Evolutionary conservation across 345 rosid species (phyloP), one percentile per base, ranked within the genome.

Genomic region (Erysimum cheiranthoides): DNA sequence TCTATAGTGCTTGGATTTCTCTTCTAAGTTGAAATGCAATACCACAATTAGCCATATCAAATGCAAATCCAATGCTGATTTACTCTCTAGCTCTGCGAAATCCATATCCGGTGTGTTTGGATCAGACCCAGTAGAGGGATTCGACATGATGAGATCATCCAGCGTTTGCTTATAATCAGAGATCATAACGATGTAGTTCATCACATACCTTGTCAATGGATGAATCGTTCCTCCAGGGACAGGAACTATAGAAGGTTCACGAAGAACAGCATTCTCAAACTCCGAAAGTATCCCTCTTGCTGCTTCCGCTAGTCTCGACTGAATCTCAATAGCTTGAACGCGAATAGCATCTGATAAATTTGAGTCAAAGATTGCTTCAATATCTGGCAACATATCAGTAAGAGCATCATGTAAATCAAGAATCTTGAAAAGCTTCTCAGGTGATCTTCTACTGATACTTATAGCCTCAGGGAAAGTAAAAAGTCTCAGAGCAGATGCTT

Each of bases 191-290:
- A 89, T 87, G 68, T 94, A 94, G 64, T 94, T 94, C 98, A 94
- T 94, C 68, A 92, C 96, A 76, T 94, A 94, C 88, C 98, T 86
- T 5, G 98, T 94, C 78, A 94, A 78, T 3, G 98, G 98, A 80
- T 94, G 98, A 66, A 94, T 85, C 1, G 96, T 91, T 16, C 98
- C 98, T 11, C 96, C 98, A 11, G 97, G 97, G 25, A 92, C 92
- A 2, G 90, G 89, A 51, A 89, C 90, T 14, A 46, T 75, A 0
- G 96, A 89, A 3, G 98, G 96, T 60, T 94, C 98, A 32, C 84
- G 82, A 66, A 92, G 80, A 25, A 94, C 87, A 0, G 96, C 93
- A 59, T 75, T 89, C 79, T 94, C 98, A 42, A 92, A 92, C 82
- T 94, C 98, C 0, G 97, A 86, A 27, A 94, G 73, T 66, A 90